phyloP scores from a whole-genome alignment of 345 rosid species.

The Iberis pinnata region DNA sequence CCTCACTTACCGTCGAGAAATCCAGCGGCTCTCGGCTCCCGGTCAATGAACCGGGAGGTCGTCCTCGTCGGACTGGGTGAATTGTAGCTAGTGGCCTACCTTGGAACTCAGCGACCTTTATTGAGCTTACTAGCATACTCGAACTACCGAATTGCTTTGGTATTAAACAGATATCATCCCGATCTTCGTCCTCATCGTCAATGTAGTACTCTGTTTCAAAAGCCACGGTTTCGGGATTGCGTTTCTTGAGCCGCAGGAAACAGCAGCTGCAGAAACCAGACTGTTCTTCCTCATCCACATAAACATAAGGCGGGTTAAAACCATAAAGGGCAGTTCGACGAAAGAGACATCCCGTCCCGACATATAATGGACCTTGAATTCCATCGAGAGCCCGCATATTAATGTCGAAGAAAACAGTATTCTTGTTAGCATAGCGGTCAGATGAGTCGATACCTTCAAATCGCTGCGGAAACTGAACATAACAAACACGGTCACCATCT shows the following conservation, averaged over 20 bases:
- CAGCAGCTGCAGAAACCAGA: conserved; percentile 40
- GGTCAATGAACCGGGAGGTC: conserved; percentile 64
- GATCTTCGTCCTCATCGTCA: conserved; percentile 37
- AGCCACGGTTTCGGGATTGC: conserved; percentile 30
- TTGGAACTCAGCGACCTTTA: conserved; percentile 51
- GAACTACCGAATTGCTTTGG: conserved; percentile 80
- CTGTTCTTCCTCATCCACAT: conserved; percentile 8
- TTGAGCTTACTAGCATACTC: conserved; percentile 43
- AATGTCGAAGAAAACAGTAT: conserved; percentile 76
- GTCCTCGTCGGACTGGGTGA: conserved; percentile 40
- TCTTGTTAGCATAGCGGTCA: conserved; percentile 80
- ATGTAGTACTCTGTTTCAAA: conserved; percentile 37
- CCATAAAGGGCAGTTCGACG: conserved; percentile 76
- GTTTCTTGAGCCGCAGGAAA: conserved; percentile 41
- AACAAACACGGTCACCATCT: conserved; percentile 51
- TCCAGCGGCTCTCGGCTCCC: conserved; percentile 44
- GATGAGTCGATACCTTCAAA: conserved; percentile 83
- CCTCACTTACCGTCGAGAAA: conserved; percentile 48
- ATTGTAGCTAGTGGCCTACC: conserved; percentile 59
- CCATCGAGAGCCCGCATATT: conserved; percentile 83
- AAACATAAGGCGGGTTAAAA: conserved; percentile 56
- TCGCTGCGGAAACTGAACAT: conserved; percentile 82
- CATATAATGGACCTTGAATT: conserved; percentile 81
- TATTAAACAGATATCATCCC: conserved; percentile 32
- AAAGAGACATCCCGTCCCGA: conserved; percentile 85